Base-by-base conservation (phyloP, 345 rosid species). In the Angophora floribunda region DNA sequence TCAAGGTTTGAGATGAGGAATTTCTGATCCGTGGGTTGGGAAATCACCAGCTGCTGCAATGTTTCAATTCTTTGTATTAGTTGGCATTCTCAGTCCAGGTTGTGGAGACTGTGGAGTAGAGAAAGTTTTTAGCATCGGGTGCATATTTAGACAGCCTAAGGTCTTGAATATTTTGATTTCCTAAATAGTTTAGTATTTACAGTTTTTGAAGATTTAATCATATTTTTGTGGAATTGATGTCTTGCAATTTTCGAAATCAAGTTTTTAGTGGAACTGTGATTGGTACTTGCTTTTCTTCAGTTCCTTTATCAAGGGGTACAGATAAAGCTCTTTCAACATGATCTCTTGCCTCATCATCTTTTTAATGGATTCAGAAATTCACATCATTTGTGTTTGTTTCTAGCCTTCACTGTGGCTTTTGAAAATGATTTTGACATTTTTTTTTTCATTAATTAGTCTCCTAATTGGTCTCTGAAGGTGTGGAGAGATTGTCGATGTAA, bases 401-500 rank as follows among this genome's bases (percentile, higher is more conserved):
- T 59, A 24, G 65, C 26, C 7, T 19, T 36, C 82, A 36, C 36
- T 21, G 24, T 13, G 2, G 30, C 51, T 49, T 57, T 82, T 79
- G 32, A 67, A 30, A 32, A 10, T 59, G 59, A 45, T 30, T 61
- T 84, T 41, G 41, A 52, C 59, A 30, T 14, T 32, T 22, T 14
- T 21, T 84, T 88, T 57, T n/a, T 36, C 57, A 85, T 55, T 70
- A 80, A 53, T 75, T 49, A 32, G 32, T 26, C 59, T 79, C 24
- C 55, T 28, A 30, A 32, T 86, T 6, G 32, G 9, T 87, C 87
- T 87, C 61, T 67, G 67, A 90, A 96, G 99, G 88, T 96, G 92
- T 22, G 98, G 99, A 45, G 99, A 96, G 93, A 89, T 98, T 85
- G 99, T 98, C 26, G 99, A 97, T 89, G 97, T 96, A 24, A 97